Evolutionary conservation across 176 grass and related monocot species (phyloP).

Genomic region (Phoenix dactylifera): DNA sequence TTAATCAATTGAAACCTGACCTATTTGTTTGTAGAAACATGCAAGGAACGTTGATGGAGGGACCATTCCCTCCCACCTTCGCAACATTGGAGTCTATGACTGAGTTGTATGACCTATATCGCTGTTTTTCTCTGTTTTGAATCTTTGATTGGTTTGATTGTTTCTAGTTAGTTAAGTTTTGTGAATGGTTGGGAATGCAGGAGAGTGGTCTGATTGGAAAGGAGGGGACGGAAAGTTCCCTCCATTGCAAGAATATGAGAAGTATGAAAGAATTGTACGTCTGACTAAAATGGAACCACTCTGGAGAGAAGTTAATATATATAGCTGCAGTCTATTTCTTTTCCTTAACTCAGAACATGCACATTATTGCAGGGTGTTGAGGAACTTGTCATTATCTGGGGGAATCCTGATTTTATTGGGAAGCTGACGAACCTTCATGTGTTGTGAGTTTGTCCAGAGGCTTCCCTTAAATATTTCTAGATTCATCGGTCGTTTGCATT

Average conservation of each 20-base stretch:
- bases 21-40: conserved; percentile 3
- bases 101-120: neutral
- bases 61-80: conserved; percentile 8
- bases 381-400: conserved; percentile 8
- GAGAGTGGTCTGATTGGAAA: conserved; percentile 12
- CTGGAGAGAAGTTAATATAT: too few relatives aligned
- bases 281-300: neutral
- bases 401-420: conserved; percentile 3
- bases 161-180: neutral
- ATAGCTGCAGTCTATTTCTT: neutral
- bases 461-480: neutral
- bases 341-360: neutral
- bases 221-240: conserved; percentile 1
- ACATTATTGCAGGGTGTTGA: conserved; percentile 4
- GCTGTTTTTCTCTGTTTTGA: neutral
- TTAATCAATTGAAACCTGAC: neutral
- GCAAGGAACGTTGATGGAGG: conserved; percentile 16
- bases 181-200: neutral
- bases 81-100: neutral
- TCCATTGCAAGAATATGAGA: conserved; percentile 5
- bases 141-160: neutral
- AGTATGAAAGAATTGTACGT: conserved; percentile 1
- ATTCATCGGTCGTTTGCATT: too few relatives aligned
- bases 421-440: neutral
- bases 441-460: neutral